Conservation (phyloP, 2,329 filamentous ascomycete genomes). For the Fusarium penzigii region DNA sequence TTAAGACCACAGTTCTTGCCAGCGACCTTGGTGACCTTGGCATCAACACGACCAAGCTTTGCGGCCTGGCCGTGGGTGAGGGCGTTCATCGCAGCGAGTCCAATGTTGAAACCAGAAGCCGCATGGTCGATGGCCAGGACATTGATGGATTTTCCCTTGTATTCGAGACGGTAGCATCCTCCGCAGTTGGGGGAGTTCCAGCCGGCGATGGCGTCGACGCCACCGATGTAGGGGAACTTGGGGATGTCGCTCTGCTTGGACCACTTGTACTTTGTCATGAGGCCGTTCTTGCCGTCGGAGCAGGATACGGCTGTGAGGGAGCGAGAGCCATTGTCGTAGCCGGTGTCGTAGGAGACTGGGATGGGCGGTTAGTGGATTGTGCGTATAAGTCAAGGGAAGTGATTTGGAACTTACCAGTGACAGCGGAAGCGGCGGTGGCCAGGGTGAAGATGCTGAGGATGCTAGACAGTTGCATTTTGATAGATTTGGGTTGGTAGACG, state of each 20-base stretch:
- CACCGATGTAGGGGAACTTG: slow-evolving; percentile 57
- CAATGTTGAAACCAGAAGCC: slow-evolving; percentile 55
- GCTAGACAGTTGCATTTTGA: slow-evolving; percentile 45
- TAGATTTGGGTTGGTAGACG: slow-evolving; percentile 13
- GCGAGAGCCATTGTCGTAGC: slow-evolving; percentile 64
- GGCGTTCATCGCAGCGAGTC: slow-evolving; percentile 54
- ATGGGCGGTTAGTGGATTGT: slow-evolving; percentile 7
- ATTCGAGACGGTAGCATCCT: slow-evolving; percentile 58
- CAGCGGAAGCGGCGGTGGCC: slow-evolving; percentile 39
- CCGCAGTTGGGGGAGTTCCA: slow-evolving; percentile 62
- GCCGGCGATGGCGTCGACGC: slow-evolving; percentile 49
- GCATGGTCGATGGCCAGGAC: slow-evolving; percentile 58
- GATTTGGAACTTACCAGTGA: slow-evolving; percentile 29
- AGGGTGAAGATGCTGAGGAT: slow-evolving; percentile 42
- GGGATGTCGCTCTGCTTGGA: slow-evolving; percentile 52
- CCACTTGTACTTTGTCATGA: slow-evolving; percentile 64
- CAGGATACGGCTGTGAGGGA: slow-evolving; percentile 61
- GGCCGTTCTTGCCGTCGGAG: slow-evolving; percentile 68
- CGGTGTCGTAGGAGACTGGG: slow-evolving; percentile 68
- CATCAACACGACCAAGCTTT: slow-evolving; percentile 54
- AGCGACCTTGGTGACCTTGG: slow-evolving; percentile 45
- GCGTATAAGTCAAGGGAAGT: neutral
- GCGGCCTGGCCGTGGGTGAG: slow-evolving; percentile 54
- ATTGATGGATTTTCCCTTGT: slow-evolving; percentile 52
- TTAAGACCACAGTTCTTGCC: slow-evolving; percentile 46